Evolutionary conservation across 2,329 filamentous ascomycete species (phyloP), one percentile per base, ranked within the genome.

Genomic region (Colletotrichum noveboracense): DNA sequence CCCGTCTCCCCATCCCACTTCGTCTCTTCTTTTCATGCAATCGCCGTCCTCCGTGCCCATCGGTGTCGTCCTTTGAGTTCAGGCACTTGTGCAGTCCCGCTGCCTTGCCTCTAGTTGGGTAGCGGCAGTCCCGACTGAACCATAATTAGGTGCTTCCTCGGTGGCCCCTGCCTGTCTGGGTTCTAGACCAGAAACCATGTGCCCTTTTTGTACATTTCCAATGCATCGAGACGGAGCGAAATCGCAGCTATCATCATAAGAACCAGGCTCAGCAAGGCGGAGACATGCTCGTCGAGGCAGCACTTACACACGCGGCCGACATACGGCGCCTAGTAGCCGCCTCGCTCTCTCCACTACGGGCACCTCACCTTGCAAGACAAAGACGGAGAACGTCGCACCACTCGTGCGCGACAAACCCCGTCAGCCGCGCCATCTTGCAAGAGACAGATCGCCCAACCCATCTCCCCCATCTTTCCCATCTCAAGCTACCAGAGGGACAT

Each of bases 1-100:
- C 24, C 61, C 62, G 18, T 62, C 55, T 34, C 30, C n/a, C 43
- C 26, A 75, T 73, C 70, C 70, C 70, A 69, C 36, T 73, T 61
- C 74, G n/a, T 73, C 74, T 38, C 74, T 74, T 74, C 64, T 73
- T 56, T 65, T 55, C 70, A 74, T 73, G 58, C 55, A 73, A 60
- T 69, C 58, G 65, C 32, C 65, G 30, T 38, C 74, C 64, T 62
- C 70, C 70, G 65, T 76, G 70, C 74, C 18, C 58, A 16, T 61
- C n/a, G 43, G 30, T 61, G 55, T 52, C 16, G 30, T 58, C 52
- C 55, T 76, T 69, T 69, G 48, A 74, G 65, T 66, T 76, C 70
- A 74, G 70, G 64, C 70, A 65, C 74, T 69, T 58, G 28, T 65
- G 28, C 56, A 48, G 58, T 69, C 32, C 56, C 48, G 64, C 38